Conservation (phyloP, 2,329 filamentous ascomycete genomes). For the Cladosporium sp. region DNA sequence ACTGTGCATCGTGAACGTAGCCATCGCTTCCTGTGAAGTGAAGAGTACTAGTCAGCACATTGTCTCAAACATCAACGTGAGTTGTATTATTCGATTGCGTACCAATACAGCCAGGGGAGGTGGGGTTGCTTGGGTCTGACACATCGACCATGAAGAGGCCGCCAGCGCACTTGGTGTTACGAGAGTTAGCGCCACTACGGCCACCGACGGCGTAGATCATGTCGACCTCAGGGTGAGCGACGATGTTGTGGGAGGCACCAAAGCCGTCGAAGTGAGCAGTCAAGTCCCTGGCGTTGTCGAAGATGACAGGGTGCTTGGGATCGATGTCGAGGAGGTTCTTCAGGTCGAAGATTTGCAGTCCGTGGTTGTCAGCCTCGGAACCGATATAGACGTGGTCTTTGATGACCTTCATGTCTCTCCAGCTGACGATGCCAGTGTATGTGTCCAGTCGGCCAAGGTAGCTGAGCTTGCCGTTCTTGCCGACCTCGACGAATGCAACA, state of each 20-base stretch:
- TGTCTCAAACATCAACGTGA: neutral
- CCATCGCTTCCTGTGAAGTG: slow-evolving; percentile 44
- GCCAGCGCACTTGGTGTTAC: slow-evolving; percentile 49
- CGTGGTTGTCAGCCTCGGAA: slow-evolving; percentile 46
- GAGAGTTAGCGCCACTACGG: slow-evolving; percentile 36
- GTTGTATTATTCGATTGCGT: slow-evolving; percentile 21
- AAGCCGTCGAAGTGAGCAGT: slow-evolving; percentile 43
- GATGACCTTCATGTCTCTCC: slow-evolving; percentile 43
- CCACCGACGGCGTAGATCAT: slow-evolving; percentile 47
- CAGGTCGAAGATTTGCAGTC: slow-evolving; percentile 56
- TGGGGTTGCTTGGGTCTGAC: slow-evolving; percentile 54
- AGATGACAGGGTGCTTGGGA: slow-evolving; percentile 41
- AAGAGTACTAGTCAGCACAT: neutral
- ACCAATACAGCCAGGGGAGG: slow-evolving; percentile 55
- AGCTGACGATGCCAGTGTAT: slow-evolving; percentile 37
- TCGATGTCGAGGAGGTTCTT: slow-evolving; percentile 37
- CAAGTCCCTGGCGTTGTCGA: slow-evolving; percentile 43
- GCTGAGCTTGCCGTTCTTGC: slow-evolving; percentile 47
- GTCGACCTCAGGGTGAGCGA: slow-evolving; percentile 49
- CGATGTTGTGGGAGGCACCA: slow-evolving; percentile 54
- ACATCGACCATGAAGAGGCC: slow-evolving; percentile 63
- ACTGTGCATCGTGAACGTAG: slow-evolving; percentile 64
- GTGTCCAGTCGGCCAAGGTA: slow-evolving; percentile 51
- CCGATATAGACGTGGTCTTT: slow-evolving; percentile 45
- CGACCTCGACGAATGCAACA: slow-evolving; percentile 52